Evolutionary conservation across 495 filamentous ascomycete species (phyloP).

Genomic region (Penicillium bialowiezense): DNA sequence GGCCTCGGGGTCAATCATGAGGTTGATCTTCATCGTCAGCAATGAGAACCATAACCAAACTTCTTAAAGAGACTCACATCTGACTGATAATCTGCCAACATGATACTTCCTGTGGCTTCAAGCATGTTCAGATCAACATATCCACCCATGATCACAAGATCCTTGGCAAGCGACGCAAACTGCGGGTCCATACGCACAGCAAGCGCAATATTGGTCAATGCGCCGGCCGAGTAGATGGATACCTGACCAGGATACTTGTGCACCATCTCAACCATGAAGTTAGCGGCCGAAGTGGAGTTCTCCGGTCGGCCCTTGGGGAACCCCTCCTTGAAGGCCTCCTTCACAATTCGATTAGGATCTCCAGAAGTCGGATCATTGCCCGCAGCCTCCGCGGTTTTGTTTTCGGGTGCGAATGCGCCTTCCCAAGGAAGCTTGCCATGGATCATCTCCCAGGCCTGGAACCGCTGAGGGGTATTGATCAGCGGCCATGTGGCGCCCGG

Average conservation of each 20-base stretch:
- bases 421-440: conserved; percentile 34
- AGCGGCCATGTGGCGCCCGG: conserved; percentile 31
- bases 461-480: conserved; percentile 29
- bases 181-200: conserved; percentile 36
- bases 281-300: conserved; percentile 29
- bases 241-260: conserved; percentile 36
- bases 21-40: conserved; percentile 27
- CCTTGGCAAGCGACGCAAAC: conserved; percentile 39
- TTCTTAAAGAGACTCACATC: conserved; percentile 16
- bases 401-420: conserved; percentile 33
- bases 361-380: conserved; percentile 34
- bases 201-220: conserved; percentile 42
- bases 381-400: conserved; percentile 21
- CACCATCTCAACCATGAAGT: conserved; percentile 40
- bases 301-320: conserved; percentile 27
- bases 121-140: conserved; percentile 41
- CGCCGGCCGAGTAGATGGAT: conserved; percentile 31
- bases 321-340: conserved; percentile 32
- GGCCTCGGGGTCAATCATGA: conserved; percentile 43
- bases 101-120: conserved; percentile 22
- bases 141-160: conserved; percentile 39
- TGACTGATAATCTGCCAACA: conserved; percentile 31
- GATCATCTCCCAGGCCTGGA: conserved; percentile 31
- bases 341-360: conserved; percentile 29
- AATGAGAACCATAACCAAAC: neutral